phyloP scores from a whole-genome alignment of 2,329 filamentous ascomycete species.

The Tolypocladium amazonense region DNA sequence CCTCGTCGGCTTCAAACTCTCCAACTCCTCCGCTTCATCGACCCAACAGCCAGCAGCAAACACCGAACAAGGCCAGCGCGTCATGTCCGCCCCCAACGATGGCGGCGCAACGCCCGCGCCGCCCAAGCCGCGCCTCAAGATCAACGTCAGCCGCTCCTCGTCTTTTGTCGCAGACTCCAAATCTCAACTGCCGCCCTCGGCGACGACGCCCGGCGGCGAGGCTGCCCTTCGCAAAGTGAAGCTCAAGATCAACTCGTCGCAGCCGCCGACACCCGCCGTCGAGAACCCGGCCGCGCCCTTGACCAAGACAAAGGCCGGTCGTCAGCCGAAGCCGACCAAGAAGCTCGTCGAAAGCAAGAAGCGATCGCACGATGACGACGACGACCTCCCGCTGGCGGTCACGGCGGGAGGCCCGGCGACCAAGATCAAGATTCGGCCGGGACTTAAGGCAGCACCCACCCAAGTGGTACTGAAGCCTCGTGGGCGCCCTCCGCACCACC shows the following conservation, averaged over 20 bases:
- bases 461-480: constrained; percentile 47
- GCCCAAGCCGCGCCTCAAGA: constrained; percentile 27
- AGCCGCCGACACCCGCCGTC: constrained; percentile 25
- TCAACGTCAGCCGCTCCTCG: constrained; percentile 25
- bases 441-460: constrained; percentile 23
- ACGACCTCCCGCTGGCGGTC: constrained; percentile 27
- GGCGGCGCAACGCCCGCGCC: constrained; percentile 13
- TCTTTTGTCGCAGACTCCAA: constrained; percentile 20
- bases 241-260: constrained; percentile 29
- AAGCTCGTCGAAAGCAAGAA: constrained; percentile 51
- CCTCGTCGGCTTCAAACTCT: neutral
- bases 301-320: constrained; percentile 48
- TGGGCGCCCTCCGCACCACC: constrained; percentile 57
- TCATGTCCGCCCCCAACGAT: constrained; percentile 17
- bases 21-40: neutral
- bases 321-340: constrained; percentile 47
- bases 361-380: constrained; percentile 45
- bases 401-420: constrained; percentile 2
- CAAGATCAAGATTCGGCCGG: constrained; percentile 42
- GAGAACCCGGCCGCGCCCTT: constrained; percentile 3
- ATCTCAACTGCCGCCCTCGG: neutral
- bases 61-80: neutral
- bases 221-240: constrained; percentile 25
- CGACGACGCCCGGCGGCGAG: constrained; percentile 19
- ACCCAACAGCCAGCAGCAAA: neutral